Evolutionary conservation across 441 rosid genomes (phyloP).

Genomic region (Populus hybrid): DNA sequence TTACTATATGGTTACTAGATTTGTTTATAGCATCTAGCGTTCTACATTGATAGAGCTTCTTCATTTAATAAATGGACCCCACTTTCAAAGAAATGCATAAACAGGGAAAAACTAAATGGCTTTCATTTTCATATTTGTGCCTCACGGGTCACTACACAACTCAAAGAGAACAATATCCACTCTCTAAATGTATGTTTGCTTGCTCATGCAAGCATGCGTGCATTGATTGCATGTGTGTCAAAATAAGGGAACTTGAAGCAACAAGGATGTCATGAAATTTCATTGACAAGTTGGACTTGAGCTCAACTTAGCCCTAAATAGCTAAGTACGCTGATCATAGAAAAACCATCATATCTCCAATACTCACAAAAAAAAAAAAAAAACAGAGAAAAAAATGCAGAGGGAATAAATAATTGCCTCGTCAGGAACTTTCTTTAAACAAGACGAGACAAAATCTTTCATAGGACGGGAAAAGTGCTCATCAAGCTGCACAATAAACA

Average conservation of each 20-base stretch:
- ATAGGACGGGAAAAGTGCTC: constrained; percentile 97
- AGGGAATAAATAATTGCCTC: constrained; percentile 55
- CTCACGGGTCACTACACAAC: background rate
- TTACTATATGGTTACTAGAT: background rate
- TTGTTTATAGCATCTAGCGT: background rate
- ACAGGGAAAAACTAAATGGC: background rate
- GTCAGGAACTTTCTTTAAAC: constrained; percentile 83
- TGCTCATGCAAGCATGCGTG: background rate
- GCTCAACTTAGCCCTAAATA: background rate
- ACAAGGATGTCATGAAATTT: background rate
- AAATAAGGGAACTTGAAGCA: background rate
- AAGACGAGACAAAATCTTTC: constrained; percentile 94
- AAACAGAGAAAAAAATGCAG: background rate
- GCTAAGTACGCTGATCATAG: background rate
- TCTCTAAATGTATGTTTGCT: background rate
- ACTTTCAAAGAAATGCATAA: background rate
- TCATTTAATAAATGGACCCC: background rate
- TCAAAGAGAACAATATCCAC: background rate
- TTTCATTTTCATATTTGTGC: background rate
- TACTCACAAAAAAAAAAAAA: background rate
- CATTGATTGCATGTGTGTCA: background rate
- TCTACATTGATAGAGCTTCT: background rate
- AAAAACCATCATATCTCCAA: background rate
- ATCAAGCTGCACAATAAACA: constrained; percentile 68
- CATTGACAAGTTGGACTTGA: background rate